Evolutionary conservation across 768 basidiomycete genomes (phyloP).

Genomic region (Suillus americanus): DNA sequence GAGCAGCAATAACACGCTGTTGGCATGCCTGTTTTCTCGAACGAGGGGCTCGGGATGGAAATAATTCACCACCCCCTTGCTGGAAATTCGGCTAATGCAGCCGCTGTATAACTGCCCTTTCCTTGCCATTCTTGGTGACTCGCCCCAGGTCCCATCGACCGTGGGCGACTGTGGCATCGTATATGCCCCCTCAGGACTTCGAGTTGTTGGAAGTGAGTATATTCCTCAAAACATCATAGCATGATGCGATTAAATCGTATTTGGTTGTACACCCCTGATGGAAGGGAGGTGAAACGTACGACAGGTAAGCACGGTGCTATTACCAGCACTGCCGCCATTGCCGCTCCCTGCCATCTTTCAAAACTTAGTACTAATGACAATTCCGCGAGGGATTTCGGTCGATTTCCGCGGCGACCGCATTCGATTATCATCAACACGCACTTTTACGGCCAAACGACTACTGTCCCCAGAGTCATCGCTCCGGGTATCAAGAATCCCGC

Average conservation of each 20-base stretch:
- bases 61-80: background rate
- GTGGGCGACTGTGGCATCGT: background rate
- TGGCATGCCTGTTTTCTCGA: background rate
- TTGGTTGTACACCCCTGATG: background rate
- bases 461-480: background rate
- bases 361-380: background rate
- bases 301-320: background rate
- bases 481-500: background rate
- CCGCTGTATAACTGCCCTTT: background rate
- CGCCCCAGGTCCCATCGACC: background rate
- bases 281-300: background rate
- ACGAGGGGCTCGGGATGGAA: background rate
- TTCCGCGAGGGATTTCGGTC: background rate
- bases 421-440: background rate
- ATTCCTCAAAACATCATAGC: background rate
- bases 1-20: constrained; percentile 8
- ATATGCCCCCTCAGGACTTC: background rate
- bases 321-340: background rate
- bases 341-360: background rate
- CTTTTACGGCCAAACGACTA: background rate
- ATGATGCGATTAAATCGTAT: background rate
- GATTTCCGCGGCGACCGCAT: background rate
- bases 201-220: background rate
- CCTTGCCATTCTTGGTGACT: background rate
- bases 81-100: background rate